Evolutionary conservation across 805 yeast species (phyloP).

Genomic region (Kluyveromyces lactis): DNA sequence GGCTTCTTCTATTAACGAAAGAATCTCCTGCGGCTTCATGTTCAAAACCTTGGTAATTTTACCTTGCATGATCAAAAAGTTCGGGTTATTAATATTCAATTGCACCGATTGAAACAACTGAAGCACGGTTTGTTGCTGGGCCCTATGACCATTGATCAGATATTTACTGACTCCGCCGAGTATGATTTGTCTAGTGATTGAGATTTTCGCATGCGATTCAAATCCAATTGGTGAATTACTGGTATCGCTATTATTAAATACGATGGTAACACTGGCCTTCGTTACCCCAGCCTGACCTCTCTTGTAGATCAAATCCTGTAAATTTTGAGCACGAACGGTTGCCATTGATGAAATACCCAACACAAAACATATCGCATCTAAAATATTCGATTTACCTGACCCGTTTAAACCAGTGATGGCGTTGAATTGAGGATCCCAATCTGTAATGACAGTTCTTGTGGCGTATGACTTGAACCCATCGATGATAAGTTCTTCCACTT

Average conservation of each 20-base stretch:
- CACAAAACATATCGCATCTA: constrained; percentile 98
- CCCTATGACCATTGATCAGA: constrained; percentile 90
- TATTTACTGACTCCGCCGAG: constrained; percentile 91
- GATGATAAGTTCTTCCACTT: constrained; percentile 89
- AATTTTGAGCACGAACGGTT: constrained; percentile 88
- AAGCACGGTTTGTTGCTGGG: constrained; percentile 87
- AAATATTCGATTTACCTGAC: constrained; percentile 91
- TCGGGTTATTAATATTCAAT: constrained; percentile 92
- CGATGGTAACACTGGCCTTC: constrained; percentile 92
- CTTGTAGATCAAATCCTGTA: constrained; percentile 91
- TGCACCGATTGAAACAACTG: constrained; percentile 91
- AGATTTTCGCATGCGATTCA: constrained; percentile 65
- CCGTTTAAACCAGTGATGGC: constrained; percentile 98
- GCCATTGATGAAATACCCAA: constrained; percentile 90
- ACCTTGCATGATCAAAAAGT: constrained; percentile 97
- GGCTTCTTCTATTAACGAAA: constrained; percentile 92
- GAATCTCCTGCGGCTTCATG: constrained; percentile 87
- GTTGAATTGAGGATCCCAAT: constrained; percentile 95
- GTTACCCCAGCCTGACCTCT: constrained; percentile 98
- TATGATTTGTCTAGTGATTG: constrained; percentile 85
- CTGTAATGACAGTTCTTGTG: constrained; percentile 87
- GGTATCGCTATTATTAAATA: constrained; percentile 79
- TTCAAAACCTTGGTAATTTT: constrained; percentile 93
- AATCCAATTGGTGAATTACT: constrained; percentile 81
- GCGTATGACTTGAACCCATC: constrained; percentile 99